Base-by-base conservation (phyloP, 352 stramenopile genomes). In the Phytophthora crassamura region DNA sequence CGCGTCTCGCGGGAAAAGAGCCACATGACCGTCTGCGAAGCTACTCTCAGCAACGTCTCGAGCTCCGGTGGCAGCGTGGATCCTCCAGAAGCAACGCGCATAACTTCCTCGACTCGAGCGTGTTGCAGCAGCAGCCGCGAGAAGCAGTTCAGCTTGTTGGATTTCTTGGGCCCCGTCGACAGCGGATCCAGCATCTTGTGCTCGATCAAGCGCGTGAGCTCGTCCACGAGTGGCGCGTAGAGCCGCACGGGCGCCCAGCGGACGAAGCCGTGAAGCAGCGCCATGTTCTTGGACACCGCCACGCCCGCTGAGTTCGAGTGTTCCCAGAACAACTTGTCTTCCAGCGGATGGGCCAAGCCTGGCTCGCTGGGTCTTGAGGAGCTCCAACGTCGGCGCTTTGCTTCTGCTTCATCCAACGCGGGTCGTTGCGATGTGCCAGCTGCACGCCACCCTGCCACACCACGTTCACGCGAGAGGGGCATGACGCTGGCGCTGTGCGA, bases 221-320 rank as follows among this genome's bases (percentile, higher is more conserved):
- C 78, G 36, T 84, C 72, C 20, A 81, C 68, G 15, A 86, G 80
- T 5, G 72, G 38, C 9, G 70, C 56, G 48, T 88, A 89, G 2
- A 73, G 42, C 0, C 71, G 48, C 16, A 91, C 41, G 6, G 79
- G 79, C 8, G 74, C 78, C 80, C 79, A 90, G 35, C 74, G 45
- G 8, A 78, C 20, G 18, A 91, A 89, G 18, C 67, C 70, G 43
- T 66, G 72, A 7, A 89, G 40, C 14, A 91, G 60, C n/a, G 77
- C 73, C 52, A 91, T 59, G 60, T 90, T 90, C 66, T 88, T 89
- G 5, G 79, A 84, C 9, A 78, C 64, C 2, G 68, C 69, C n/a
- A 89, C 75, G 1, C 66, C 51, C 7, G 46, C 9, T 3, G 58
- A 36, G 67, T 89, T 77, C 2, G 61, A 54, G 61, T 88, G 71